Evolutionary conservation across 108 stramenopile genomes (phyloP), one percentile per base, ranked within the genome.

Genomic region (Pseudonitzschia multiseries): DNA sequence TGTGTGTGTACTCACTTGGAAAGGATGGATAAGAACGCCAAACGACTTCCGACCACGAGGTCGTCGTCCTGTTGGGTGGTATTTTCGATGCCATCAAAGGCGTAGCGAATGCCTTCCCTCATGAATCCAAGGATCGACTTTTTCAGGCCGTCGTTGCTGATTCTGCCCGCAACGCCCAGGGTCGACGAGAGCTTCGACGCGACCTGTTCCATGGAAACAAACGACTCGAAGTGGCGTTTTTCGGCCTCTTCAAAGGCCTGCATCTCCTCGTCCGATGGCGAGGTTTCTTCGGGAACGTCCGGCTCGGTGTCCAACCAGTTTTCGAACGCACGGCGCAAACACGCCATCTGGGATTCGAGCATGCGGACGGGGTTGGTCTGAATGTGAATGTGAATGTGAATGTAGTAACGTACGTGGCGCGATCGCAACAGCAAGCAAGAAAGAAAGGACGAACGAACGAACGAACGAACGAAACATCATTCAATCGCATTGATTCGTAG

Each of bases 261-360:
- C 75, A 93, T 79, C 71, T 91, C 86, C 56, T 89, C 88, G 33
- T 93, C 94, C 9, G 92, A 80, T 28, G 89, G 87, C 26, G 65
- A 53, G 51, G 84, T 87, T 43, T 73, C 79, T 20, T 86, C 81
- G 22, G 87, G 69, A 27, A 84, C 83, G 60, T 86, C 90, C 0
- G 92, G 92, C 70, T 91, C 89, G 36, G 70, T 82, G 50, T 86
- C 84, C 14, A 90, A 66, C 92, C 92, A 95, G 48, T 81, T 80
- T 44, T 93, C 86, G 68, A 88, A 95, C 0, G 82, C 78, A 72
- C 84, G 79, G 17, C 86, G 70, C 24, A 95, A 82, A 57, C 89
- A 85, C 28, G 92, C 89, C 94, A 95, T 93, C 43, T 95, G 92
- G 44, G 90, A 80, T 77, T 95, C 94, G 65, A 95, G 75, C 51